phyloP scores from a whole-genome alignment of 768 basidiomycete species.

The Mycena rebaudengoi region DNA sequence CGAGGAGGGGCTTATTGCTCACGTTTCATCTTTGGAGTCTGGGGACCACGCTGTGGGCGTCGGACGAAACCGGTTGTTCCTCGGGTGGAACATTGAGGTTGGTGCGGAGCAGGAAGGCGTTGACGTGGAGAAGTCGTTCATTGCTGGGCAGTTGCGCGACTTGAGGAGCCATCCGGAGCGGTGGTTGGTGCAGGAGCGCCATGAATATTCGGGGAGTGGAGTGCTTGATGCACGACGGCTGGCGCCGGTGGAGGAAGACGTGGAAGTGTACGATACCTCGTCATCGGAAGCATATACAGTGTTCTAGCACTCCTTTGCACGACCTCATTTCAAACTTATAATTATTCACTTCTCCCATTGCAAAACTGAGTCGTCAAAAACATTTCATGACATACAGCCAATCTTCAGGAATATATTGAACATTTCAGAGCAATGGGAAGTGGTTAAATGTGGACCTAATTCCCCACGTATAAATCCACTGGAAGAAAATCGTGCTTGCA shows the following conservation, averaged over 20 bases:
- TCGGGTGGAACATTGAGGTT: conserved; percentile 72
- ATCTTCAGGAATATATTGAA: too few species aligned
- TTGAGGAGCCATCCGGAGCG: conserved; percentile 17
- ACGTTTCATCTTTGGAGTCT: conserved; percentile 44
- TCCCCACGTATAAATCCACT: too few species aligned
- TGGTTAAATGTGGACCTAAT: too few species aligned
- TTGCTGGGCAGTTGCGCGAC: conserved; percentile 32
- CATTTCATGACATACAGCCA: too few species aligned
- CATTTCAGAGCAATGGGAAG: too few species aligned
- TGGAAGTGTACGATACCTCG: conserved; percentile 15
- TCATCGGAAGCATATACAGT: conserved; percentile 20
- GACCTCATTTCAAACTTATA: too few species aligned
- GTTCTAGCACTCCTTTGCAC: too few species aligned
- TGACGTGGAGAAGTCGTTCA: conserved; percentile 51
- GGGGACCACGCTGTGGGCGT: conserved; percentile 33
- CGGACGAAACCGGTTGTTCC: conserved; percentile 56
- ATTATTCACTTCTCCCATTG: neutral
- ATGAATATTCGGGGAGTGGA: conserved; percentile 6
- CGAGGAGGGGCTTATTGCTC: conserved; percentile 59
- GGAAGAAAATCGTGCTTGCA: too few species aligned
- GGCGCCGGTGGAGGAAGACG: conserved; percentile 14
- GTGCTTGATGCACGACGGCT: conserved; percentile 18
- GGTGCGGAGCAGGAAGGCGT: conserved; percentile 51
- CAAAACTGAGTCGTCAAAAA: too few species aligned
- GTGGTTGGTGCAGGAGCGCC: conserved; percentile 12